Base-by-base conservation (phyloP, 805 yeast species). In the Candida xiaguanensis region DNA sequence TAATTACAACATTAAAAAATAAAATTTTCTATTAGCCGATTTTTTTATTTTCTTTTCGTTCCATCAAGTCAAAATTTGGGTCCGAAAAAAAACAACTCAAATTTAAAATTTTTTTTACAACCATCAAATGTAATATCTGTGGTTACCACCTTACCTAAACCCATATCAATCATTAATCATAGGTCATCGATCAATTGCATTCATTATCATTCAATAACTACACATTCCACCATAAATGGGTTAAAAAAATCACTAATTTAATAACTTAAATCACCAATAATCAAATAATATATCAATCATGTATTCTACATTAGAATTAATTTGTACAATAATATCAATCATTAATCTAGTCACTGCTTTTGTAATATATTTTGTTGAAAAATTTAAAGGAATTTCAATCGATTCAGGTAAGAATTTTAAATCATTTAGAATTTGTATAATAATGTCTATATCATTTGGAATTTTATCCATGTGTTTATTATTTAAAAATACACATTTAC, bases 361-460 rank as follows among this genome's bases (percentile, higher is more conserved):
- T 5, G 31, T 51, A 20, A 43, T 50, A 22, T 51, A 50, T 39
- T 28, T 29, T 25, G 34, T 44, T 14, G 55, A 53, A 9, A 27
- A 23, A 6, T 29, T 30, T 6, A 34, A 29, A 4, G 55, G 55
- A 3, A 28, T 47, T 8, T 38, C 55, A 1, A 30, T 43, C n/a
- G 41, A 46, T 14, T 41, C 54, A 3, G 58, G 58, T n/a, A 39
- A 41, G 15, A 42, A 48, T 35, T 50, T 32, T 42, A 33, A 40
- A 27, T 52, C 53, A 8, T 46, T 52, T 32, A 50, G 40, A 36
- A 44, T 43, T 16, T 53, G 58, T 35, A 47, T 50, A 9, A 31
- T 40, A 9, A 51, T 53, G 58, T 28, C 50, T 20, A 40, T 53
- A 11, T 8, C 45, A 12, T 53, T 50, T 39, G 56, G 56, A 5